Percentiles rank a stretch among this genome's conserved stretches.
Evolutionary conservation across 2,329 filamentous ascomycete species (phyloP).

Genomic region (Fusarium clavum): DNA sequence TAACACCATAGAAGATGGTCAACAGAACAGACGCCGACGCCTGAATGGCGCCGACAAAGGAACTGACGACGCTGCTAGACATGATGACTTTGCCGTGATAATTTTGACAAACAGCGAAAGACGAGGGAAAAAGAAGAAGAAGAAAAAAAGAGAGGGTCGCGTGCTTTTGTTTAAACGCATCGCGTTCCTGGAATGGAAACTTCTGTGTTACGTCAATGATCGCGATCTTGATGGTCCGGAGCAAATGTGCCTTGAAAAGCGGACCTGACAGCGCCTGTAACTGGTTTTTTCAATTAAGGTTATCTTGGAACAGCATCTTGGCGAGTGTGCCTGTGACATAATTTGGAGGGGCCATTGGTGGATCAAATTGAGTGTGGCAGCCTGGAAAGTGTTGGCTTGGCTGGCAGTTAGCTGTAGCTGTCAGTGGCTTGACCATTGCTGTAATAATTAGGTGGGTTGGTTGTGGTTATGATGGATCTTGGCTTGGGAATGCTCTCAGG

Average conservation of each 20-base stretch:
- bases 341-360: constrained; percentile 6
- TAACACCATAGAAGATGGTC: constrained; percentile 32
- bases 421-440: neutral
- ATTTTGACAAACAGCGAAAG: neutral
- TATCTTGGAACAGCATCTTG: constrained; percentile 1
- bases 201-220: constrained; percentile 21
- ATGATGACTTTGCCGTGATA: neutral
- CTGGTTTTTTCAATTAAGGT: constrained; percentile 19
- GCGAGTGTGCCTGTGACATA: neutral
- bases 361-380: neutral
- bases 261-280: neutral
- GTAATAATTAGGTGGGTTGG: too few relatives aligned
- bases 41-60: constrained; percentile 34
- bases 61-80: constrained; percentile 25
- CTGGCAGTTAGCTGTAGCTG: neutral
- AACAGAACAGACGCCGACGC: constrained; percentile 35
- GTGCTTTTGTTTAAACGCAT: neutral
- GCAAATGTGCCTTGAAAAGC: constrained; percentile 27
- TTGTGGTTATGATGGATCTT: neutral
- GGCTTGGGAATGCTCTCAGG: neutral
- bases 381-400: neutral
- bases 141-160: neutral
- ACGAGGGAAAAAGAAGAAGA: neutral
- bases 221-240: constrained; percentile 8
- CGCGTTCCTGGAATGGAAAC: neutral